Base-by-base conservation (phyloP, 768 basidiomycete species). In the Amanita inopinata region DNA sequence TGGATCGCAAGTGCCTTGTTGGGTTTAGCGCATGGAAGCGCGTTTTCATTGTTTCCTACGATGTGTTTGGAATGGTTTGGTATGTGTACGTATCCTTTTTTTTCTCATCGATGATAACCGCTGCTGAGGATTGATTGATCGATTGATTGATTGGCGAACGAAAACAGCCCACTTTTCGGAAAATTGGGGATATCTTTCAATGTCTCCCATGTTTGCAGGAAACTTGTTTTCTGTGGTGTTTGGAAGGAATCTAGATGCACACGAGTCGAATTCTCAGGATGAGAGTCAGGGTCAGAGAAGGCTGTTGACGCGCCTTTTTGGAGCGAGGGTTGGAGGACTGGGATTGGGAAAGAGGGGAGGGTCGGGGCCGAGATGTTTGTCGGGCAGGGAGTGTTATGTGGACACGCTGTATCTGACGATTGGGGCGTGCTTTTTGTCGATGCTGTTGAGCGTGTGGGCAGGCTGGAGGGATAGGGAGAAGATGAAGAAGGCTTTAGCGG, bases 1-100 rank as follows among this genome's bases (percentile, higher is more conserved):
- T 93, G 89, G 86, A 65, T 74, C 8, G 59, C 62, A 69, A 66
- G 63, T 46, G 50, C 61, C 5, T 49, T 67, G 15, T 59, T 87
- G 0, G 86, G 84, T 0, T 56, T 82, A 4, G 77, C 80, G 0
- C 83, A 91, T 51, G 89, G 89, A 3, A 70, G 75, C 37, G 60
- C 65, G 41, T 90, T 87, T 55, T 83, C 82, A 2, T 63, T 84
- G 32, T 70, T 74, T 53, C 85, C 87, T 0, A 78, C 81, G n/a
- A 68, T 93, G 22, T 69, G 76, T 39, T 70, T 92, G 18, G 91
- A 93, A 51, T 91, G 86, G 87, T 93, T 92, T 51, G 90, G 90
- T 5, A 66, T 93, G 53, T 66, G 86, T 86, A 52, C 54, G 83
- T 76, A 2, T 33, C 32, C 2, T 20, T 19, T 4, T 31, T 45